These are phyloP conservation scores for Sphagnum contortum DNA, from an alignment of 225 moss, liverwort and hornwort species.

Conservation along the genomic window DNA sequence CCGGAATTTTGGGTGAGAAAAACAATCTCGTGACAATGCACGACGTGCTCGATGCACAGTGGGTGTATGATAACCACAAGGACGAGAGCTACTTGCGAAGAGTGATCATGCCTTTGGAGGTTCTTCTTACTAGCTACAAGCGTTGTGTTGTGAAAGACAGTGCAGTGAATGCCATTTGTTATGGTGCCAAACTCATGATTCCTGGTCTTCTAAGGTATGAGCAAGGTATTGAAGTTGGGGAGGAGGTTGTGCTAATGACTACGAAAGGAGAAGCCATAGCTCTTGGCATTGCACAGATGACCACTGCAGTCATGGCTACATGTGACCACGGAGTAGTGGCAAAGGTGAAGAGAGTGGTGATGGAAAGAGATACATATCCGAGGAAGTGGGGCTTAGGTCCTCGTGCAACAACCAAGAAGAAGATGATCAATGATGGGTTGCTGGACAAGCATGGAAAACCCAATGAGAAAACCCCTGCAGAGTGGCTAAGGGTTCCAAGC, in stretches of 20 bases:
- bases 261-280: slow-evolving; percentile 97
- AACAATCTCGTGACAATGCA: slow-evolving; percentile 97
- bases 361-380: slow-evolving; percentile 95
- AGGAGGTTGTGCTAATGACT: slow-evolving; percentile 91
- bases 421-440: slow-evolving; percentile 72
- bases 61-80: slow-evolving; percentile 87
- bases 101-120: slow-evolving; percentile 91
- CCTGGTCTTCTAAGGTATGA: slow-evolving; percentile 79
- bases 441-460: slow-evolving; percentile 90
- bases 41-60: slow-evolving; percentile 91
- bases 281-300: slow-evolving; percentile 79
- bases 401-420: slow-evolving; percentile 85
- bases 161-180: slow-evolving; percentile 94
- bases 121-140: slow-evolving; percentile 87
- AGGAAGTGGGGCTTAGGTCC: slow-evolving; percentile 94
- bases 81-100: slow-evolving; percentile 84
- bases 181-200: slow-evolving; percentile 94
- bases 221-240: slow-evolving; percentile 76
- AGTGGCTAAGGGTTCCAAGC: slow-evolving; percentile 69
- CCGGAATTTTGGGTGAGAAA: slow-evolving; percentile 91
- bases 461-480: slow-evolving; percentile 83
- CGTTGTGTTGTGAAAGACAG: slow-evolving; percentile 90
- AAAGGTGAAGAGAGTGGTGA: slow-evolving; percentile 87
- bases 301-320: slow-evolving; percentile 91
- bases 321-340: slow-evolving; percentile 95